Evolutionary conservation across 768 basidiomycete species (phyloP).

Genomic region (Sporobolomyces phaffii): DNA sequence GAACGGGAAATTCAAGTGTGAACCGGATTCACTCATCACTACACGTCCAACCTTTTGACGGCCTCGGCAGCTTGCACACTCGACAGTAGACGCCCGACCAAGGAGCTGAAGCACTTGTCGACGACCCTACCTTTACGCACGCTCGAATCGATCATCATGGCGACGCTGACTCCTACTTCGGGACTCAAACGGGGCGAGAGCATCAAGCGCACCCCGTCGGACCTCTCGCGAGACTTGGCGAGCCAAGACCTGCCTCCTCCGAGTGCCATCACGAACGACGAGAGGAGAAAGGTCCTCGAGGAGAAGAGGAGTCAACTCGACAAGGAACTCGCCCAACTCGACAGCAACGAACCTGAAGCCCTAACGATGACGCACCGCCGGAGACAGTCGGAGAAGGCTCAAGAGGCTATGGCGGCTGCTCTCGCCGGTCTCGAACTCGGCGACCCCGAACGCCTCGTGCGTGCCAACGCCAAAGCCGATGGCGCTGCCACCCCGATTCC

Average conservation of each 20-base stretch:
- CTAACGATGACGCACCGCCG: slow-evolving; percentile 36
- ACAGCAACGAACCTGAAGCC: slow-evolving; percentile 25
- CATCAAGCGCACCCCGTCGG: slow-evolving; percentile 37
- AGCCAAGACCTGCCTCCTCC: slow-evolving; percentile 27
- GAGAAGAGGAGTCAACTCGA: slow-evolving; percentile 13
- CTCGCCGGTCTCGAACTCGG: slow-evolving; percentile 36
- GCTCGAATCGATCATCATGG: neutral
- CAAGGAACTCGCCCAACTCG: slow-evolving; percentile 8
- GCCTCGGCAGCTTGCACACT: too few relatives aligned
- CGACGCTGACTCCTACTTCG: neutral
- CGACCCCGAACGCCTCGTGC: slow-evolving; percentile 33
- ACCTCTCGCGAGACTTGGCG: slow-evolving; percentile 23
- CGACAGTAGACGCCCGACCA: too few relatives aligned
- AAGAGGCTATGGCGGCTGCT: slow-evolving; percentile 37
- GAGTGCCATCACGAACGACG: slow-evolving; percentile 13
- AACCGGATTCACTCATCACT: too few relatives aligned
- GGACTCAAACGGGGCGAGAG: slow-evolving; percentile 1
- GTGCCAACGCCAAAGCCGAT: slow-evolving; percentile 38
- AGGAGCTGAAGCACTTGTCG: too few relatives aligned
- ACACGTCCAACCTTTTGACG: too few relatives aligned
- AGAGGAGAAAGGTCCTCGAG: slow-evolving; percentile 2
- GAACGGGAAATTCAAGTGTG: too few relatives aligned
- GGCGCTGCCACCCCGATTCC: slow-evolving; percentile 36
- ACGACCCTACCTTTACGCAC: neutral
- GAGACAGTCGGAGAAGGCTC: slow-evolving; percentile 29